These are phyloP conservation scores for Oryza glumipatula DNA, from an alignment of 176 grass and related monocot genomes.

Conservation along the genomic window DNA sequence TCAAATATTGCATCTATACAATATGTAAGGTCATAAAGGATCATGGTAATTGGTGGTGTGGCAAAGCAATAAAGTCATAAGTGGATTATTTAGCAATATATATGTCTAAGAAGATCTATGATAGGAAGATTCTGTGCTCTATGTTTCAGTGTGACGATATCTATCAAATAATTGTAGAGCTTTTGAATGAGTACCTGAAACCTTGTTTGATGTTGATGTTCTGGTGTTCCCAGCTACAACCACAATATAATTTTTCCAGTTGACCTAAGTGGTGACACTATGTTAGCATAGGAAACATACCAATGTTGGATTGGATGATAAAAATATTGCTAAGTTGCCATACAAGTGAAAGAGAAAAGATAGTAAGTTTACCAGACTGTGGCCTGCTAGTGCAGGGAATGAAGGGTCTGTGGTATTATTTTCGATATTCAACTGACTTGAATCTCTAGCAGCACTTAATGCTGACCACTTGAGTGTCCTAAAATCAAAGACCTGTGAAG, in stretches of 20 bases:
- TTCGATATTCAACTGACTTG: constrained; percentile 51
- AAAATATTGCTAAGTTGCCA: neutral
- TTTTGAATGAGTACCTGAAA: constrained; percentile 62
- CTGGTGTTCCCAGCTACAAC: constrained; percentile 79
- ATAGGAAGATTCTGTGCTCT: neutral
- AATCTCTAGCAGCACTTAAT: constrained; percentile 48
- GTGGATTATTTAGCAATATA: neutral
- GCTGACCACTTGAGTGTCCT: constrained; percentile 80
- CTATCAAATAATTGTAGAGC: constrained; percentile 5
- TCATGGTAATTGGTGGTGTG: neutral
- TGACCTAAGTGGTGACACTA: constrained; percentile 54
- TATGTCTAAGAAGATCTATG: constrained; percentile 5
- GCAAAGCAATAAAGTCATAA: neutral
- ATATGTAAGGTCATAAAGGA: neutral
- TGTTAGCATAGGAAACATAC: constrained; percentile 8
- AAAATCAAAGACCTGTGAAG: constrained; percentile 81
- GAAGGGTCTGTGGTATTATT: constrained; percentile 32
- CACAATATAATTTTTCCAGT: constrained; percentile 80
- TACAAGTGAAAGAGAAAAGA: neutral
- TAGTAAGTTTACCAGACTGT: constrained; percentile 70
- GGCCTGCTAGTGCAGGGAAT: constrained; percentile 74
- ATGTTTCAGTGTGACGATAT: neutral
- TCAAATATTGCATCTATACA: neutral
- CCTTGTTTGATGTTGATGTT: constrained; percentile 56
- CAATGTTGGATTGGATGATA: neutral